A percentile compares a stretch with the other conserved stretches of the same genome.
These are phyloP conservation scores for Fusarium coicis DNA, from an alignment of 2,329 filamentous ascomycete genomes.

Conservation along the genomic window DNA sequence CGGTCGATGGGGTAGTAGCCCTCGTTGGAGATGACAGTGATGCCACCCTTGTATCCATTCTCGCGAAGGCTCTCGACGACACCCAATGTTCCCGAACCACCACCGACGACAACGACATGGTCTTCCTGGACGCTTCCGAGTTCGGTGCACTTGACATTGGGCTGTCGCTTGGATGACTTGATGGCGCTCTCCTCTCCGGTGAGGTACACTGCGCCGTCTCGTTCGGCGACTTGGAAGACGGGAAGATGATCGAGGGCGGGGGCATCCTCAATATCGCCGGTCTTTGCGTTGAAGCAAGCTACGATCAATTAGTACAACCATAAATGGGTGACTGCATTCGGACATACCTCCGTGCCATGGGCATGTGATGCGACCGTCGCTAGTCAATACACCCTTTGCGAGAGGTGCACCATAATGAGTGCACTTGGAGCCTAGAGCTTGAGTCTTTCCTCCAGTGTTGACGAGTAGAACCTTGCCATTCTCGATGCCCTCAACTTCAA, in stretches of 20 bases:
- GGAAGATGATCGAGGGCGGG: slow-evolving; percentile 89
- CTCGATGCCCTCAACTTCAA: slow-evolving; percentile 89
- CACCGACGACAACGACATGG: slow-evolving; percentile 86
- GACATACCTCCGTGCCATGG: slow-evolving; percentile 91
- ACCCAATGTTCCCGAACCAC: slow-evolving; percentile 86
- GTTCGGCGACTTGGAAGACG: slow-evolving; percentile 83
- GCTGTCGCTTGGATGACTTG: slow-evolving; percentile 78
- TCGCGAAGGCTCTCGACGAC: slow-evolving; percentile 84
- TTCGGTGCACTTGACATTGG: slow-evolving; percentile 77
- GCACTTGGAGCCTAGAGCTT: slow-evolving; percentile 86
- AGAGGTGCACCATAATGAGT: slow-evolving; percentile 94
- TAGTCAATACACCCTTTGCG: slow-evolving; percentile 84
- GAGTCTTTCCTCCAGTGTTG: slow-evolving; percentile 78
- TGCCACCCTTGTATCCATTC: slow-evolving; percentile 79
- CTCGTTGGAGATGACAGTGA: slow-evolving; percentile 87
- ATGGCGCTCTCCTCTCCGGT: slow-evolving; percentile 81
- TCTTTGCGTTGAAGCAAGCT: slow-evolving; percentile 93
- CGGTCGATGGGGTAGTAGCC: slow-evolving; percentile 90
- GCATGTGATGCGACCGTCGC: slow-evolving; percentile 86
- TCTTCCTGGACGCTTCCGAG: slow-evolving; percentile 61
- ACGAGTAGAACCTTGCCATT: slow-evolving; percentile 87
- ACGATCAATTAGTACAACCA: slow-evolving; percentile 9
- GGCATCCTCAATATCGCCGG: slow-evolving; percentile 94
- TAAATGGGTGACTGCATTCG: background rate
- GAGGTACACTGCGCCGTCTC: slow-evolving; percentile 85